phyloP scores from a whole-genome alignment of 2,329 filamentous ascomycete species.

The Cladosporium sp. region DNA sequence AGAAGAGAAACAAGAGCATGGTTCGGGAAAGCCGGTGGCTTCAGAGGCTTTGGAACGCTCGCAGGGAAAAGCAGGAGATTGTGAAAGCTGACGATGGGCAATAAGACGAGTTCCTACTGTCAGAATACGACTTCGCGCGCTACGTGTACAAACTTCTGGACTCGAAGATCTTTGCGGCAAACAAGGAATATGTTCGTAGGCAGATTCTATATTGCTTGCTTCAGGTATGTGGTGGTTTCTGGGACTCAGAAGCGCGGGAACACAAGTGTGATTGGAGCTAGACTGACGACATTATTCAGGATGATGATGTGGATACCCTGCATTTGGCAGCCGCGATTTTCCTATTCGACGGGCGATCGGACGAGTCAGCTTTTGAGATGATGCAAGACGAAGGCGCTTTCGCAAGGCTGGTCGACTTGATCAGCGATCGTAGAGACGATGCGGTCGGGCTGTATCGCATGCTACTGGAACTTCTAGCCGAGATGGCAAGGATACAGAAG shows the following conservation, averaged over 20 bases:
- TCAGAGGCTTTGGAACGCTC: neutral
- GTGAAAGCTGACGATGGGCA: slow-evolving; percentile 16
- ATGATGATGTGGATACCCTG: slow-evolving; percentile 76
- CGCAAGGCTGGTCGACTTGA: slow-evolving; percentile 74
- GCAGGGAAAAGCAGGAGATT: neutral
- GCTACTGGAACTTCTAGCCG: slow-evolving; percentile 85
- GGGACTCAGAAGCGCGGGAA: neutral
- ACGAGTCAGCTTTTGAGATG: slow-evolving; percentile 75
- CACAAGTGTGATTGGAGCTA: neutral
- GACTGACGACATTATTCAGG: slow-evolving; percentile 47
- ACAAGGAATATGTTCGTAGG: slow-evolving; percentile 82
- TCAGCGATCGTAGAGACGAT: slow-evolving; percentile 59
- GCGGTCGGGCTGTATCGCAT: slow-evolving; percentile 73
- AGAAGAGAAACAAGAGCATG: neutral
- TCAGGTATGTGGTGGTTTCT: slow-evolving; percentile 45
- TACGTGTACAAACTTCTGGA: slow-evolving; percentile 77
- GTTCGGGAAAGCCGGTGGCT: neutral
- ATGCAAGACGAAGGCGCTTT: slow-evolving; percentile 89
- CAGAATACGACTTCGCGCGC: slow-evolving; percentile 72
- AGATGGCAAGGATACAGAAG: slow-evolving; percentile 90
- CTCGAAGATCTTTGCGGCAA: slow-evolving; percentile 67
- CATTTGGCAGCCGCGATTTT: slow-evolving; percentile 81
- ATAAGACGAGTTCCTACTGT: slow-evolving; percentile 64
- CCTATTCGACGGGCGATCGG: slow-evolving; percentile 75
- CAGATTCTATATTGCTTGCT: slow-evolving; percentile 91